These are phyloP conservation scores for Viola odorata DNA, from an alignment of 345 rosid genomes.

Conservation along the genomic window DNA sequence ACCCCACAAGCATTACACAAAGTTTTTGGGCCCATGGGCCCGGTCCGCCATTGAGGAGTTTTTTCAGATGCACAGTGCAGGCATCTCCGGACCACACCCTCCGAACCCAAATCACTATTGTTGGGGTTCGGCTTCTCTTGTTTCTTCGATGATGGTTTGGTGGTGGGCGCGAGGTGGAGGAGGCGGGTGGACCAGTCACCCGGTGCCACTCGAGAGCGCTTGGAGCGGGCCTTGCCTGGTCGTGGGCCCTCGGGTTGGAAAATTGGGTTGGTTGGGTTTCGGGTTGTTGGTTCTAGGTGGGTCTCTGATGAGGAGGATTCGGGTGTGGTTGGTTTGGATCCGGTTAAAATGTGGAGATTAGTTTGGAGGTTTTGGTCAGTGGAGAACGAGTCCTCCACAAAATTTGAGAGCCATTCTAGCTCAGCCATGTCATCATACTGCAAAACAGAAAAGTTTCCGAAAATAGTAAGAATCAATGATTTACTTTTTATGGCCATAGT, in stretches of 20 bases:
- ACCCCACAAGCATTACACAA: conserved; percentile 78
- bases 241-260: conserved; percentile 46
- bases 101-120: not conserved
- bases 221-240: conserved; percentile 62
- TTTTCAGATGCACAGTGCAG: conserved; percentile 62
- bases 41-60: conserved; percentile 80
- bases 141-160: conserved; percentile 15
- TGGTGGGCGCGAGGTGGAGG: conserved; percentile 34
- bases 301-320: conserved; percentile 41
- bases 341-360: conserved; percentile 31
- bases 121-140: conserved; percentile 18
- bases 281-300: conserved; percentile 18
- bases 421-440: conserved; percentile 71
- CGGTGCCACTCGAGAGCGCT: conserved; percentile 58
- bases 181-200: conserved; percentile 72
- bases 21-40: conserved; percentile 73
- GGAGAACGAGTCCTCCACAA: conserved; percentile 69
- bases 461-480: too few relatives aligned
- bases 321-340: conserved; percentile 46
- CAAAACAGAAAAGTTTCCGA: not conserved
- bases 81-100: conserved; percentile 36
- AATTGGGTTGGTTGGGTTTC: conserved; percentile 21
- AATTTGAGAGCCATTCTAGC: conserved; percentile 79
- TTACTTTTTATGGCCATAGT: too few relatives aligned
- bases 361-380: conserved; percentile 40